Base-by-base conservation (phyloP, 805 yeast species). In the Wickerhamiella bombiphila region DNA sequence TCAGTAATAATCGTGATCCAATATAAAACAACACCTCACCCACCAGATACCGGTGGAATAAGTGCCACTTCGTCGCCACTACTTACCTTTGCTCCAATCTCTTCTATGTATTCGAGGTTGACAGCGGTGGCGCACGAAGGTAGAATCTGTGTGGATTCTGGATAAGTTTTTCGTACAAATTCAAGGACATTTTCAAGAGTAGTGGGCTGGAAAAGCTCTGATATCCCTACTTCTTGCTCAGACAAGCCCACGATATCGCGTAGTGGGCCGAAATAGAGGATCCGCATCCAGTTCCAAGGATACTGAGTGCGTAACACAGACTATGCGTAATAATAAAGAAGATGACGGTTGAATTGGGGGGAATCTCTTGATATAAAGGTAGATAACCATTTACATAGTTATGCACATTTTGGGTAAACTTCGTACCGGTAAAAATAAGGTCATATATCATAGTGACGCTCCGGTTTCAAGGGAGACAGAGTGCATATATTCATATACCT, bases 31-130 rank as follows among this genome's bases (percentile, higher is more conserved):
- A n/a, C n/a, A n/a, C 13, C 26, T 32, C 38, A 52, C 17, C 56
- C 57, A 1, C 52, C 54, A 2, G 56, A 50, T 2, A 53, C 54
- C 1, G 57, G 56, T 5, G 57, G 57, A 28, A 53, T 48, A 9
- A 53, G 31, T 3, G 55, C 55, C 5, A 53, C 41, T 30, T 52
- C 56, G 32, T 50, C 49, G 32, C 34, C 32, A 2, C 32, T 35
- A 5, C 4, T 14, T 3, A 52, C 21, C 11, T 5, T 13, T 5
- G 35, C n/a, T 13, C 35, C 39, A 7, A 22, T 31, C 19, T 36
- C 40, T 2, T 38, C 44, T 5, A 44, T 47, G 28, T 52, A 52
- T 16, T 51, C 52, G 9, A 46, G 39, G 28, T 51, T 43, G 8
- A 48, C 50, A 1, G 53, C 37, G 4, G 50, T 32, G n/a, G 51